Evolutionary conservation across 1,139 yeast genomes (phyloP), one percentile per base, ranked within the genome.

Genomic region (Meyerozyma carpophila): DNA sequence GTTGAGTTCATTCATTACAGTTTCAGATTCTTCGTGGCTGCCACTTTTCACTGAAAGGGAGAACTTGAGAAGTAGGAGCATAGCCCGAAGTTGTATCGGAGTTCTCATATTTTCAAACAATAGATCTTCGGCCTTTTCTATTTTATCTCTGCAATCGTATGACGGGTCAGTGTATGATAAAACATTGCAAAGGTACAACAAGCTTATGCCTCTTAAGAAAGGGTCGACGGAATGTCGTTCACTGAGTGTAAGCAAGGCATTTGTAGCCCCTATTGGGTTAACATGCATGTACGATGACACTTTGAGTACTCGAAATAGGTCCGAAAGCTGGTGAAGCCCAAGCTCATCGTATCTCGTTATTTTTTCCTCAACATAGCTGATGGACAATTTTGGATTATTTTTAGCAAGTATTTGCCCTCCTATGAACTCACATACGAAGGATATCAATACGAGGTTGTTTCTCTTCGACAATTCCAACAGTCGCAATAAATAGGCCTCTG

Each of bases 51-150:
- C 42, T n/a, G 39, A 46, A 10, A 24, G 25, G 9, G 44, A 43
- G 4, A 45, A 40, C 32, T 36, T 32, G 2, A 42, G 39, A 16
- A 50, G 37, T 18, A 43, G 44, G 32, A 21, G 32, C 26, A 43
- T 37, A 3, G 49, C 53, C 3, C 18, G 32, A 14, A 48, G 29
- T 32, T 50, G 53, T 3, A 46, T 44, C 34, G 34, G 34, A 2
- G 20, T 8, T 11, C 14, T 14, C 10, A 3, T 14, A 14, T 13
- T 13, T 4, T 14, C 9, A 9, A 31, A 6, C 10, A 31, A 31
- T n/a, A 31, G 3, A 4, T 16, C 14, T 14, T 31, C 2, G 2
- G 20, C 34, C 14, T 31, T 16, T 4, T 11, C 34, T 31, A 31
- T 7, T 31, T 31, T 31, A 6, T 13, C 20, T 11, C 5, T n/a